phyloP scores from a whole-genome alignment of 768 basidiomycete genomes.

The Mycena haematopus region DNA sequence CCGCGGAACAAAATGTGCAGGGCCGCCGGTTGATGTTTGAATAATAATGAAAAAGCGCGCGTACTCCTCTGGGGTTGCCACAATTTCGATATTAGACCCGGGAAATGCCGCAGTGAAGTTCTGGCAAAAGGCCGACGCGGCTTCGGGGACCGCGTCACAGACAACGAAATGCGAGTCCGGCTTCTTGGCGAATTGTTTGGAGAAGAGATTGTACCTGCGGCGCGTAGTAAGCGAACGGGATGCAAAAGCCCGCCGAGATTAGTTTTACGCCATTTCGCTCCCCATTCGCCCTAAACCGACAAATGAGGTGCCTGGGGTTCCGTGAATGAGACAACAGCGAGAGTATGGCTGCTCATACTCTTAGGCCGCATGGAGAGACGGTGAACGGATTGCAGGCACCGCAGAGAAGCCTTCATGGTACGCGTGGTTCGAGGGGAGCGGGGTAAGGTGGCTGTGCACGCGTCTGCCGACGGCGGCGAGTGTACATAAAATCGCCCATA shows the following conservation, averaged over 20 bases:
- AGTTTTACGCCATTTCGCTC: slow-evolving; percentile 64
- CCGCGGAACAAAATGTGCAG: slow-evolving; percentile 18
- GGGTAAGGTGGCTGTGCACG: neutral
- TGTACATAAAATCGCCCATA: neutral
- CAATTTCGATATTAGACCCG: slow-evolving; percentile 62
- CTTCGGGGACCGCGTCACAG: slow-evolving; percentile 75
- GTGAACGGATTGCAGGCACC: slow-evolving; percentile 47
- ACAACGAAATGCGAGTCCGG: slow-evolving; percentile 71
- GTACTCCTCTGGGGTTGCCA: slow-evolving; percentile 73
- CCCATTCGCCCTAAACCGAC: slow-evolving; percentile 89
- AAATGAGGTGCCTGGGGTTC: slow-evolving; percentile 60
- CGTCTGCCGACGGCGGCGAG: too few species aligned
- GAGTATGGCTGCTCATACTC: slow-evolving; percentile 28
- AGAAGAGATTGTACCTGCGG: slow-evolving; percentile 73
- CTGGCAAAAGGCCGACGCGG: slow-evolving; percentile 59
- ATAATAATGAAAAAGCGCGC: slow-evolving; percentile 38
- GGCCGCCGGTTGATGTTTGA: neutral
- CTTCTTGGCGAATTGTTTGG: slow-evolving; percentile 64
- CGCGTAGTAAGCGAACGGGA: slow-evolving; percentile 26
- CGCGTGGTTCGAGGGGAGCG: neutral
- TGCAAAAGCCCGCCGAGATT: neutral
- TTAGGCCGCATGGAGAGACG: slow-evolving; percentile 46
- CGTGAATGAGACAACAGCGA: neutral
- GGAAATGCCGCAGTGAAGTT: slow-evolving; percentile 66
- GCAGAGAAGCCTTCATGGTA: slow-evolving; percentile 59